Base-by-base conservation (phyloP, 2,329 filamentous ascomycete genomes). In the Hymenoscyphus scutula region DNA sequence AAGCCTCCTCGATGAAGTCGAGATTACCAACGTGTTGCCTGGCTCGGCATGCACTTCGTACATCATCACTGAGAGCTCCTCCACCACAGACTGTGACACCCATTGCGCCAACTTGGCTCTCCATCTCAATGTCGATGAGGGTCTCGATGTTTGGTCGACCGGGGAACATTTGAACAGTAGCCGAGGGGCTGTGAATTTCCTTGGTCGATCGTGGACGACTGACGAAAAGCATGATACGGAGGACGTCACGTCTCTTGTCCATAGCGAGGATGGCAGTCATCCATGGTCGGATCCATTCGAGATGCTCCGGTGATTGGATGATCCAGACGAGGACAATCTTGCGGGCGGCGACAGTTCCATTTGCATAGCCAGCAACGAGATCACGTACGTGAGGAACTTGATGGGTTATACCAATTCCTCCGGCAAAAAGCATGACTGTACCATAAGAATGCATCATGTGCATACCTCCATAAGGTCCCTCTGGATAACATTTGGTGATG, bases 161-260 rank as follows among this genome's bases (percentile, higher is more conserved):
- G 4, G 90, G 90, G 80, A 92, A 92, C 90, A 93, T 93, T 74
- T 92, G 89, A 13, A 94, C 90, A 19, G 88, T 91, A 1, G 87
- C 83, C 38, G 85, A 89, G 2, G 90, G 90, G 69, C 86, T 90
- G 78, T 91, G 89, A 60, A 92, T 92, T 76, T 92, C 89, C 79
- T 91, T 92, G 54, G 87, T 91, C 56, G 86, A 89, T 48, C 88
- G 81, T 5, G 89, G 89, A 62, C 89, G 81, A 67, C 87, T 91
- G 69, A 93, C 88, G 74, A 92, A 93, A 60, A 93, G 84, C 78
- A 91, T 84, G 74, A 93, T 90, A 68, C 88, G 86, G 60, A 93
- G 81, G 59, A 89, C 83, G 64, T 92, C 89, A 62, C 90, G 84
- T 57, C 89, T 85, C 74, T 82, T 85, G 62, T 90, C 88, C 86